A percentile compares a stretch with the other conserved stretches of the same genome.
These are phyloP conservation scores for Lachancea nothofagi DNA, from an alignment of 805 yeast species.

Conservation along the genomic window DNA sequence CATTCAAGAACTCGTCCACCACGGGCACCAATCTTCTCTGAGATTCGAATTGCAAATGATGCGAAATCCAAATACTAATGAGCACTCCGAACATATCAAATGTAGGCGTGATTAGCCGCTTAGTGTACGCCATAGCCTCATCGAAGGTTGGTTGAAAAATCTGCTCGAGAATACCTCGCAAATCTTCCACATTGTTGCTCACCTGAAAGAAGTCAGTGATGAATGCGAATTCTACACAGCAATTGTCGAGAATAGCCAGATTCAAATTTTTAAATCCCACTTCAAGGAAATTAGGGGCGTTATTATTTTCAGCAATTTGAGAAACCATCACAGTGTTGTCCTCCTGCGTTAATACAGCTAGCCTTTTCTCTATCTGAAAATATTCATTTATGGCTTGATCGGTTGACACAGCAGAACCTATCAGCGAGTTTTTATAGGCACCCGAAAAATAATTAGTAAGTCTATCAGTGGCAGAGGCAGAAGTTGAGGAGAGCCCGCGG, in stretches of 20 bases:
- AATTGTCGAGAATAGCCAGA: conserved; percentile 68
- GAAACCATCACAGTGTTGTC: conserved; percentile 68
- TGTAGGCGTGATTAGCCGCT: conserved; percentile 34
- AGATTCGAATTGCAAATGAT: conserved; percentile 55
- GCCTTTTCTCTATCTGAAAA: conserved; percentile 51
- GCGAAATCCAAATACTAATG: conserved; percentile 65
- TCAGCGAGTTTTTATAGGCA: conserved; percentile 16
- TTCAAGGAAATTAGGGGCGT: conserved; percentile 63
- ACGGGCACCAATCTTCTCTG: conserved; percentile 69
- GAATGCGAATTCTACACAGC: conserved; percentile 70
- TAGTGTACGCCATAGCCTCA: conserved; percentile 45
- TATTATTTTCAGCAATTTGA: conserved; percentile 77
- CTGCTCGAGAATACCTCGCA: conserved; percentile 42
- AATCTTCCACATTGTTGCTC: conserved; percentile 37
- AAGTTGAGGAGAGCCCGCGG: conserved; percentile 27
- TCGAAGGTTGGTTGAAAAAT: conserved; percentile 51
- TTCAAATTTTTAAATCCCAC: conserved; percentile 67
- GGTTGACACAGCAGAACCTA: conserved; percentile 14
- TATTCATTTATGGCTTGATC: conserved; percentile 45
- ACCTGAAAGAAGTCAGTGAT: conserved; percentile 63
- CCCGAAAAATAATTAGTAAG: conserved; percentile 25
- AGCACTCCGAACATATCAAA: conserved; percentile 77
- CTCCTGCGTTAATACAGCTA: conserved; percentile 48
- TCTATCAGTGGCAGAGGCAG: conserved; percentile 28
- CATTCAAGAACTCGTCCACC: conserved; percentile 58